A percentile compares a stretch with the other conserved stretches of the same genome.
phyloP scores from a whole-genome alignment of 2,329 filamentous ascomycete genomes.

The Colletotrichum sp. region DNA sequence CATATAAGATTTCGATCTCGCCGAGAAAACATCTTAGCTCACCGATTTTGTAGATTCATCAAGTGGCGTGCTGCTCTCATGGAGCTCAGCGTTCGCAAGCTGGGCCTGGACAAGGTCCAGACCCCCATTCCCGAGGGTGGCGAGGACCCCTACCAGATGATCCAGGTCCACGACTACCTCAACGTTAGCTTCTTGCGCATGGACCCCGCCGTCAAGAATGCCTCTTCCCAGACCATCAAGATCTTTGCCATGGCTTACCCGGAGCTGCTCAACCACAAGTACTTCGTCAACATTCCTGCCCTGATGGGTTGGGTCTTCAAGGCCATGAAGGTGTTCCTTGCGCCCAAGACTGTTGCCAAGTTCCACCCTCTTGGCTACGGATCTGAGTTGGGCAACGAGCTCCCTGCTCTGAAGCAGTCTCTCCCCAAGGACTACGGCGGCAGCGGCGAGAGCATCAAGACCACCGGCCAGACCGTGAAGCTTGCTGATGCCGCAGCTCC shows the following conservation, averaged over 20 bases:
- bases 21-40: neutral
- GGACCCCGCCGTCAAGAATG: constrained; percentile 72
- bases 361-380: constrained; percentile 82
- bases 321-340: constrained; percentile 77
- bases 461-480: constrained; percentile 35
- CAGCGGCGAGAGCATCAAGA: constrained; percentile 55
- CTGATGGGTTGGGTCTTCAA: constrained; percentile 90
- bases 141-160: constrained; percentile 86
- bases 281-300: constrained; percentile 91
- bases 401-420: constrained; percentile 62
- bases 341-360: constrained; percentile 76
- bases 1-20: neutral
- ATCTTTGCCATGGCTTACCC: constrained; percentile 85
- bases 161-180: constrained; percentile 93
- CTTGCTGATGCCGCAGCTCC: constrained; percentile 25
- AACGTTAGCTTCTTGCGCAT: constrained; percentile 86
- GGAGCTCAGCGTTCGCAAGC: constrained; percentile 81
- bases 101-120: constrained; percentile 73
- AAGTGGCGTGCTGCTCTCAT: constrained; percentile 90
- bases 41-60: constrained; percentile 69
- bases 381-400: constrained; percentile 66
- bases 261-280: constrained; percentile 84
- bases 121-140: constrained; percentile 74
- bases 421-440: constrained; percentile 84
- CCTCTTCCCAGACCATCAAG: constrained; percentile 75